These are phyloP conservation scores for Irpex rosettiformis DNA, from an alignment of 1,284 basidiomycete species.

Conservation along the genomic window DNA sequence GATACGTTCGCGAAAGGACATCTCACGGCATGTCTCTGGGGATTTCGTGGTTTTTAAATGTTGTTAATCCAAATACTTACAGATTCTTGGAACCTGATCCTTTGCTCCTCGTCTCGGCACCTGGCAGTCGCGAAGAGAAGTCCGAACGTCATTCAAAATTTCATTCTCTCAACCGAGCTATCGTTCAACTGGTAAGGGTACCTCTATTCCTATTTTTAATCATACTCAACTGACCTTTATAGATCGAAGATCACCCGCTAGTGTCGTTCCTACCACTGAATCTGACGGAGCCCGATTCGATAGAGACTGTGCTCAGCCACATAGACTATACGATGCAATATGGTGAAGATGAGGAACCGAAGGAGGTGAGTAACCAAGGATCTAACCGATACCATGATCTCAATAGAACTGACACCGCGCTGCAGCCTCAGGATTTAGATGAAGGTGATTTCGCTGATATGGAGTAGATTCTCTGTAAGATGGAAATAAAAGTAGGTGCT, in stretches of 20 bases:
- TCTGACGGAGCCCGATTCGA: slow-evolving; percentile 84
- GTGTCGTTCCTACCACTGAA: slow-evolving; percentile 97
- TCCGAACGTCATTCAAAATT: slow-evolving; percentile 81
- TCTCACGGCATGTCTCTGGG: slow-evolving; percentile 58
- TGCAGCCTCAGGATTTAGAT: slow-evolving; percentile 81
- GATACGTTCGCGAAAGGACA: slow-evolving; percentile 66
- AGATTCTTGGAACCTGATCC: slow-evolving; percentile 98
- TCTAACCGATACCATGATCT: too few species aligned
- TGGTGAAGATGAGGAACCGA: slow-evolving; percentile 91
- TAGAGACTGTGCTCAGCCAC: slow-evolving; percentile 90
- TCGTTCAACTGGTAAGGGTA: slow-evolving; percentile 79
- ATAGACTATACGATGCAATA: slow-evolving; percentile 98
- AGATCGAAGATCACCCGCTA: slow-evolving; percentile 98
- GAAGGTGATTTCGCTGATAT: slow-evolving; percentile 80
- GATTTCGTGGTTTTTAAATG: background rate
- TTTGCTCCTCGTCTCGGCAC: slow-evolving; percentile 71
- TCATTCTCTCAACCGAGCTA: slow-evolving; percentile 90
- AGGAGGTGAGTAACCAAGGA: slow-evolving; percentile 73
- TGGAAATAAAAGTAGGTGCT: background rate
- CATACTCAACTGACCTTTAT: slow-evolving; percentile 7
- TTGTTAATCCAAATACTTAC: slow-evolving; percentile 3
- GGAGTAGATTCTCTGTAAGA: slow-evolving; percentile 37
- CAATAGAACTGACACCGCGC: background rate
- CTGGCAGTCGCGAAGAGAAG: slow-evolving; percentile 48
- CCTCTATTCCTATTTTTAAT: slow-evolving; percentile 24